These are phyloP conservation scores for Phaseolus lunatus DNA, from an alignment of 306 rosid species.

Conservation along the genomic window DNA sequence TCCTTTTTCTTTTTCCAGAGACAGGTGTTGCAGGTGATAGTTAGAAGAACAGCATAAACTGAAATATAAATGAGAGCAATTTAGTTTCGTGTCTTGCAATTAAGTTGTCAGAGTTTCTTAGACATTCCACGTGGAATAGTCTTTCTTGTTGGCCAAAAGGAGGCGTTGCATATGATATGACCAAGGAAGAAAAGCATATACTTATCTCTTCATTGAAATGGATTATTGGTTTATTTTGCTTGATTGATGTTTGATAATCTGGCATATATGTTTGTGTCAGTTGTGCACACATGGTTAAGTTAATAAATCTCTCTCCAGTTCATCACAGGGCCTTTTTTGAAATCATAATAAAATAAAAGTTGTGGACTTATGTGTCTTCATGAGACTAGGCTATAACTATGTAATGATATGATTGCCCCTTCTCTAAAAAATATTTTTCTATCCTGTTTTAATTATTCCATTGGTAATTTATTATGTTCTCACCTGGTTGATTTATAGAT, in stretches of 20 bases:
- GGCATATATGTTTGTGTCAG: background rate
- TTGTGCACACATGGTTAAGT: background rate
- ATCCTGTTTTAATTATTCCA: background rate
- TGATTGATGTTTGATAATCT: background rate
- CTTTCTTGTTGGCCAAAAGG: background rate
- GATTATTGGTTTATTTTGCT: background rate
- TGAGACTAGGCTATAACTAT: slow-evolving; percentile 15
- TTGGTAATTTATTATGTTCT: slow-evolving; percentile 26
- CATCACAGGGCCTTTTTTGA: background rate
- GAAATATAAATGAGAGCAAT: slow-evolving; percentile 6
- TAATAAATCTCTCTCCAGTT: background rate
- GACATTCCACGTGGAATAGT: background rate
- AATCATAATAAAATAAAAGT: background rate
- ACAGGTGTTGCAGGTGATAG: background rate
- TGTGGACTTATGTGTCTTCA: background rate
- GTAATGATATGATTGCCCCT: slow-evolving; percentile 5
- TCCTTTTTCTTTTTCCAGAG: background rate
- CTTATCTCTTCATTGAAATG: background rate
- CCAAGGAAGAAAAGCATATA: background rate
- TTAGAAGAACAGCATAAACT: background rate
- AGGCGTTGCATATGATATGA: slow-evolving; percentile 3
- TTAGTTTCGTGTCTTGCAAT: background rate
- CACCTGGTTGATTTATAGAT: slow-evolving; percentile 29
- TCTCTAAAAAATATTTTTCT: background rate
- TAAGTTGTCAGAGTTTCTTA: background rate